These are phyloP conservation scores for Rasamsonia emersonii DNA, from an alignment of 2,329 filamentous ascomycete species.

Conservation along the genomic window DNA sequence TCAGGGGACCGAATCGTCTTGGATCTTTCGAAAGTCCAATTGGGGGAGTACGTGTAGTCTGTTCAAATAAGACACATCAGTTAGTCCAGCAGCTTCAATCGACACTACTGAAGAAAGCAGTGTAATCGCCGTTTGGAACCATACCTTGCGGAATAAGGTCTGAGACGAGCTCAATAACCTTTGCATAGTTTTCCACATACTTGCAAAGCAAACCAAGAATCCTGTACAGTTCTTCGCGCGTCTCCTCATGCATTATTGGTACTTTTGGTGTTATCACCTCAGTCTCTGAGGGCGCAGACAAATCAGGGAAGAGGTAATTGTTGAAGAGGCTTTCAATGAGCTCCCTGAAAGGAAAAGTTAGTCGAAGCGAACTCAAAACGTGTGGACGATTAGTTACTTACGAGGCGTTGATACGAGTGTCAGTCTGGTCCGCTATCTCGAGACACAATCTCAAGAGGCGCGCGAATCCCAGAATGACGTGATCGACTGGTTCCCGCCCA, in stretches of 20 bases:
- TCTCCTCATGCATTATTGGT: constrained; percentile 46
- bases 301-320: constrained; percentile 57
- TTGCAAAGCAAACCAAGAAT: constrained; percentile 51
- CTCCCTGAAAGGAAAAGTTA: constrained; percentile 18
- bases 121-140: no score
- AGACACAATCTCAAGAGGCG: constrained; percentile 36
- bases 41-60: constrained; percentile 54
- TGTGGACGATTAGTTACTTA: constrained; percentile 14
- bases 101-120: constrained; percentile 5
- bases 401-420: constrained; percentile 26
- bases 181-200: constrained; percentile 40
- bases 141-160: constrained; percentile 45
- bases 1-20: constrained; percentile 65
- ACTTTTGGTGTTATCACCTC: constrained; percentile 25
- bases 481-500: constrained; percentile 37
- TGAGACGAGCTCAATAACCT: constrained; percentile 45
- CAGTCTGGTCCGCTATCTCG: constrained; percentile 27
- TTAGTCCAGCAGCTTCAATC: constrained; percentile 6
- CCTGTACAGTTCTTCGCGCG: constrained; percentile 52
- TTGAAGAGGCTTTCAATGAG: constrained; percentile 49
- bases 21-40: constrained; percentile 54
- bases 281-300: constrained; percentile 25
- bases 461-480: constrained; percentile 35
- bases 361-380: background rate
- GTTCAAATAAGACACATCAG: constrained; percentile 27